phyloP scores from a whole-genome alignment of 2,329 filamentous ascomycete genomes.

The Colletotrichum limetticola region DNA sequence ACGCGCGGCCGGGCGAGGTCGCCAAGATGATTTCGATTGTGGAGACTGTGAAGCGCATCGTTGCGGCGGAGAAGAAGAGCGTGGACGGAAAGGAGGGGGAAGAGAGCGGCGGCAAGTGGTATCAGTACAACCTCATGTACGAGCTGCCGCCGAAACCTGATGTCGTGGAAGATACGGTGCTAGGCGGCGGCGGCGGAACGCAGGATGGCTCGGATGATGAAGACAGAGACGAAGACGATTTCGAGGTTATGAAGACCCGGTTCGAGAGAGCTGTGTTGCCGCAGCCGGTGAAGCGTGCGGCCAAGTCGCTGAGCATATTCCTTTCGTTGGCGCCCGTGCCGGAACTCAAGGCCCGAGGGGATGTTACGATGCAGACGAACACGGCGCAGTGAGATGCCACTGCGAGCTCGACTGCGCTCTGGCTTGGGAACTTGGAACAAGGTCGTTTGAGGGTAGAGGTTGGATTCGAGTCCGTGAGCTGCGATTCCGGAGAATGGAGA shows the following conservation, averaged over 20 bases:
- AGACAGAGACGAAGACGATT: conserved; percentile 54
- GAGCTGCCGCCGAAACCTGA: conserved; percentile 52
- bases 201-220: conserved; percentile 47
- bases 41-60: conserved; percentile 70
- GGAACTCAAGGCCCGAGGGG: conserved; percentile 62
- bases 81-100: conserved; percentile 44
- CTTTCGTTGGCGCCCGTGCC: conserved; percentile 64
- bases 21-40: conserved; percentile 75
- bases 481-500: not conserved
- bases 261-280: conserved; percentile 65
- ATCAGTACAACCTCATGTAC: conserved; percentile 68
- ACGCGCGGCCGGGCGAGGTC: conserved; percentile 61
- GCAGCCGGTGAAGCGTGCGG: conserved; percentile 53
- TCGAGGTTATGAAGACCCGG: conserved; percentile 67
- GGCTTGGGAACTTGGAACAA: no score
- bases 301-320: conserved; percentile 70
- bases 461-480: not conserved
- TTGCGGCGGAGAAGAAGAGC: conserved; percentile 50
- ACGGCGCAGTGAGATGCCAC: conserved; percentile 39
- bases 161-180: conserved; percentile 55
- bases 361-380: conserved; percentile 60
- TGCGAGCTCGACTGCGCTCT: not conserved
- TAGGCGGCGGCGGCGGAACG: conserved; percentile 43
- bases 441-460: no score
- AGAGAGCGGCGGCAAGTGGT: conserved; percentile 51